Percentiles rank a stretch among this genome's conserved stretches.
These are phyloP conservation scores for Calonectria ilicicola DNA, from an alignment of 2,329 filamentous ascomycete species.

Conservation along the genomic window DNA sequence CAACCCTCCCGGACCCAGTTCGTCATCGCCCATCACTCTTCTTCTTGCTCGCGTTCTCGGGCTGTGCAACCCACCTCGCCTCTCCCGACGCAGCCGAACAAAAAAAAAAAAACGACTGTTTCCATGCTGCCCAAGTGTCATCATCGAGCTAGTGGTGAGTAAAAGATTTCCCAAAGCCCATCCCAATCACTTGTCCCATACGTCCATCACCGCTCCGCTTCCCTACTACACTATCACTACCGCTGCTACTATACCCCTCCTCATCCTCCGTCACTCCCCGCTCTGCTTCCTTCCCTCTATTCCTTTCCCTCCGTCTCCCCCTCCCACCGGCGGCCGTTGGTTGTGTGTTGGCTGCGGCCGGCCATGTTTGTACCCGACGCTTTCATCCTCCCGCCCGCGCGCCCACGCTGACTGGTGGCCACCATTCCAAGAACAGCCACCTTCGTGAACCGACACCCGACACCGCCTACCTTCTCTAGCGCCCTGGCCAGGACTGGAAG, in stretches of 20 bases:
- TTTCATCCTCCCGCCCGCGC: constrained; percentile 28
- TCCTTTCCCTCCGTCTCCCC: neutral
- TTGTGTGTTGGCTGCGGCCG: constrained; percentile 26
- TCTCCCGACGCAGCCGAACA: constrained; percentile 28
- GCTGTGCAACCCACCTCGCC: constrained; percentile 33
- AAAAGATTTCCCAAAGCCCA: constrained; percentile 7
- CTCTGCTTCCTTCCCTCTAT: constrained; percentile 5
- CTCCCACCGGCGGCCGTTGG: constrained; percentile 12
- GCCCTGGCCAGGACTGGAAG: constrained; percentile 7
- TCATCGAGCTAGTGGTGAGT: constrained; percentile 39
- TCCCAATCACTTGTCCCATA: constrained; percentile 3
- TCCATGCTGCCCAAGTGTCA: constrained; percentile 40
- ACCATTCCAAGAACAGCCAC: constrained; percentile 45
- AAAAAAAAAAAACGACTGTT: constrained; percentile 35
- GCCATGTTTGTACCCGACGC: constrained; percentile 35
- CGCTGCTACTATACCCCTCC: constrained; percentile 14
- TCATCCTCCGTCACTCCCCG: constrained; percentile 4
- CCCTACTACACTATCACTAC: constrained; percentile 1
- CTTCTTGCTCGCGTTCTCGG: neutral
- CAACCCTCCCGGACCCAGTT: constrained; percentile 15
- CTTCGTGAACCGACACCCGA: constrained; percentile 35
- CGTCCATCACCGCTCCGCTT: constrained; percentile 9
- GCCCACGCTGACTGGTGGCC: constrained; percentile 42
- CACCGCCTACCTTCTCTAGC: constrained; percentile 38
- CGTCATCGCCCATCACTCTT: constrained; percentile 22